Evolutionary conservation across 495 filamentous ascomycete genomes (phyloP).

Genomic region (Hypoxylon lienhwacheense): DNA sequence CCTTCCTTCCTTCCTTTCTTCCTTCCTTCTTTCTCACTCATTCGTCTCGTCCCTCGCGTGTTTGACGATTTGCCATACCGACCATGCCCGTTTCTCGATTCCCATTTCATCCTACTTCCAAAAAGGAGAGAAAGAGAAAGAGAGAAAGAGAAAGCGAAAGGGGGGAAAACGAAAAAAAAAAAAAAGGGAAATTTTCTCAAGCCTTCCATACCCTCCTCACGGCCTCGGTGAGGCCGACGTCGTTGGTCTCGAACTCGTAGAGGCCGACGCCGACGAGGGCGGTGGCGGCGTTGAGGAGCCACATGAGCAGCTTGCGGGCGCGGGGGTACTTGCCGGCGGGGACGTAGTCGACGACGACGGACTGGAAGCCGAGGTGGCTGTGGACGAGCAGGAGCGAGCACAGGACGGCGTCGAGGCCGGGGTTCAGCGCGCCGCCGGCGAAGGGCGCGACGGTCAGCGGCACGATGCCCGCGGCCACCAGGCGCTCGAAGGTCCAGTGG

Average conservation of each 20-base stretch:
- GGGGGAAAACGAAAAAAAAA: neutral
- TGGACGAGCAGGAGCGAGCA: constrained; percentile 84
- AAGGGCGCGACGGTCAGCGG: constrained; percentile 90
- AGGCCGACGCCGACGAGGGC: constrained; percentile 80
- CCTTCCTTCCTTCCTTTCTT: no score
- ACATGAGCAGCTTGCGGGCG: constrained; percentile 63
- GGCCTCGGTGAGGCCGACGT: constrained; percentile 89
- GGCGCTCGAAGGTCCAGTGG: constrained; percentile 95
- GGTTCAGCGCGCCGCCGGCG: constrained; percentile 87
- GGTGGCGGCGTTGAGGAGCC: constrained; percentile 78
- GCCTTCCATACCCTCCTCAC: constrained; percentile 86
- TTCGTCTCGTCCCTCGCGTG: no score
- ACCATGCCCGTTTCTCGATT: no score
- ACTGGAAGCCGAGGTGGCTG: constrained; percentile 92
- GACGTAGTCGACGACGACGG: constrained; percentile 88
- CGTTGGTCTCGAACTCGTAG: constrained; percentile 99
- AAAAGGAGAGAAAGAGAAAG: no score
- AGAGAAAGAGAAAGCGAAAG: neutral
- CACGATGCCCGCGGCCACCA: constrained; percentile 74
- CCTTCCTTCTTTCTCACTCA: no score
- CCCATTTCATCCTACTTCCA: no score
- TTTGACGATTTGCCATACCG: no score
- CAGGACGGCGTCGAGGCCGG: constrained; percentile 80
- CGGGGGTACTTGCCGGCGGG: constrained; percentile 71
- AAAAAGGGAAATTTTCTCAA: constrained; percentile 26